These are phyloP conservation scores for Verticillium tricorpus DNA, from an alignment of 2,329 filamentous ascomycete species.

Conservation along the genomic window DNA sequence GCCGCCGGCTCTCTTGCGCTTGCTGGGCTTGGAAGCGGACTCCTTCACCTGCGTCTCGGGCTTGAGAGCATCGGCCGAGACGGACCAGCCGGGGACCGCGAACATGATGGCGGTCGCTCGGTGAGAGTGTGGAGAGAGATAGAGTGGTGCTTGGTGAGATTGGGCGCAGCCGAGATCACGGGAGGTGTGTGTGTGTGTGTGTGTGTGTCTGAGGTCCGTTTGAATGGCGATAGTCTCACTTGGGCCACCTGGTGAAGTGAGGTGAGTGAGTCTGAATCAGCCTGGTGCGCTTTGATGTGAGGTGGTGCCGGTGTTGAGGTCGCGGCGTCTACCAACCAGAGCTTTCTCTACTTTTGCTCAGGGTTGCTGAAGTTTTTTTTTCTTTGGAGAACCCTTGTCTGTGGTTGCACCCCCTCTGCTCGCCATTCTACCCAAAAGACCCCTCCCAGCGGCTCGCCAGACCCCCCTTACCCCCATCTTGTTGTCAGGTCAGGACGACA, in stretches of 20 bases:
- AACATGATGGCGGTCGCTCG: slow-evolving; percentile 63
- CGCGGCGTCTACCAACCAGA: slow-evolving; percentile 2
- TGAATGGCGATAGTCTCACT: neutral
- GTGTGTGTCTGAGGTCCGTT: neutral
- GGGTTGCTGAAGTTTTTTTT: slow-evolving; percentile 12
- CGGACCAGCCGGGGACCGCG: slow-evolving; percentile 87
- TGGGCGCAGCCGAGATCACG: neutral
- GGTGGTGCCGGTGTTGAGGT: slow-evolving; percentile 3
- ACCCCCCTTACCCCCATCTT: no score
- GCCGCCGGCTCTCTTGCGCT: slow-evolving; percentile 46
- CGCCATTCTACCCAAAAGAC: no score
- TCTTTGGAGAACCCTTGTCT: neutral
- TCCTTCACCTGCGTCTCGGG: slow-evolving; percentile 46
- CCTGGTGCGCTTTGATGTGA: slow-evolving; percentile 1
- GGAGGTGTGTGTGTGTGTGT: neutral
- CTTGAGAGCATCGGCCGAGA: slow-evolving; percentile 68
- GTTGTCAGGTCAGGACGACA: no score
- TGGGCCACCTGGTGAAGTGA: neutral
- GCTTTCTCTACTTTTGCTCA: neutral
- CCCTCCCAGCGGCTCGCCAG: no score
- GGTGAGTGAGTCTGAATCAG: neutral
- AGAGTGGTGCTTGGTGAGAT: neutral
- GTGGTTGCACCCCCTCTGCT: neutral
- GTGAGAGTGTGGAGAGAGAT: slow-evolving; percentile 1
- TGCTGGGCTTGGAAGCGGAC: slow-evolving; percentile 42